These are phyloP conservation scores for Chlamydomonas urium DNA, from an alignment of 139 green algal species.

Conservation along the genomic window DNA sequence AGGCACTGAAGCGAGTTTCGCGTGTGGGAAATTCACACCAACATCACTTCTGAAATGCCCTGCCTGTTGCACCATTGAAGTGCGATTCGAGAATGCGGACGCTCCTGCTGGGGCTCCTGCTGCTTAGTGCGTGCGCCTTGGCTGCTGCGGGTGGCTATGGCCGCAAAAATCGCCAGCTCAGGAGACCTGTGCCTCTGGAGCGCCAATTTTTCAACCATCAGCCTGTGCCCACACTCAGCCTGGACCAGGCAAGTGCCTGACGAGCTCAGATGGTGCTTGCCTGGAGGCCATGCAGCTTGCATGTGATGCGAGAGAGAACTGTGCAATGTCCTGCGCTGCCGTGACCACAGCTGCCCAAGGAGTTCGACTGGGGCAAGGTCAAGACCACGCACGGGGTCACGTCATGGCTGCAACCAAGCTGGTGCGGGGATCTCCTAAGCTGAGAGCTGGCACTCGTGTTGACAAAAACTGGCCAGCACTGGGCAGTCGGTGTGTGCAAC, in stretches of 20 bases:
- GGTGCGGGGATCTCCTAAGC: too few relatives aligned
- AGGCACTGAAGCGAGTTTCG: background rate
- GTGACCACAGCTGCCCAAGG: conserved; percentile 23
- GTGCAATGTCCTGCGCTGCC: too few relatives aligned
- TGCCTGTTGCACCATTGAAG: background rate
- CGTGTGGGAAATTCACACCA: background rate
- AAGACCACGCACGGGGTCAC: conserved; percentile 8
- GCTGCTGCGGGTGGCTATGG: conserved; percentile 16
- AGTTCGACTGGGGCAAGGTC: conserved; percentile 16
- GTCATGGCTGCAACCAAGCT: conserved; percentile 18
- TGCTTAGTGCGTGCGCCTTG: background rate
- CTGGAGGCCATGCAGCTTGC: too few relatives aligned
- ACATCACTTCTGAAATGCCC: background rate
- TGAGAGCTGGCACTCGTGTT: too few relatives aligned
- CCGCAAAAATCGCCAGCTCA: conserved; percentile 10
- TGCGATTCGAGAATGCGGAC: background rate
- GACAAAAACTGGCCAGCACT: too few relatives aligned
- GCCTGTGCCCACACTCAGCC: background rate
- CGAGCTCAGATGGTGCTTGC: too few relatives aligned
- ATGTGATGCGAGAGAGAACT: background rate
- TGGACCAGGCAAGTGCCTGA: conserved; percentile 11
- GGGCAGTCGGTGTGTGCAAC: too few relatives aligned
- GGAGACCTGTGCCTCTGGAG: background rate
- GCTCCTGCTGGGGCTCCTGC: background rate
- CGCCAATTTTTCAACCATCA: background rate